Evolutionary conservation across 352 stramenopile species (phyloP).

Genomic region (Pythium biforme): DNA sequence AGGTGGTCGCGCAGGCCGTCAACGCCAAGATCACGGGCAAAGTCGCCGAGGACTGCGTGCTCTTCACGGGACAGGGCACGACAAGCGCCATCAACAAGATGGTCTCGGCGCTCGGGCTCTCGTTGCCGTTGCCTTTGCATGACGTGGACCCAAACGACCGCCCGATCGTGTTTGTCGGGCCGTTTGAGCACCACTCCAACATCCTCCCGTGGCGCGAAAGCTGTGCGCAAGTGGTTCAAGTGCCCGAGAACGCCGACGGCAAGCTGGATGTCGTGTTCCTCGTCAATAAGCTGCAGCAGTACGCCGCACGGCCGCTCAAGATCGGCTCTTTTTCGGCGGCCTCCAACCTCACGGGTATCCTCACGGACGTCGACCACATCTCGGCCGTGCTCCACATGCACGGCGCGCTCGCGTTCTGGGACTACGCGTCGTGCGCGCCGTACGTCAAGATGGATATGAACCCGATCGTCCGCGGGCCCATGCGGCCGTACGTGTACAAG

Average conservation of each 20-base stretch:
- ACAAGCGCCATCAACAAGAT: slow-evolving; percentile 75
- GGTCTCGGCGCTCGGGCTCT: slow-evolving; percentile 48
- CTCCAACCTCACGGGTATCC: slow-evolving; percentile 92
- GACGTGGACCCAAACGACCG: neutral
- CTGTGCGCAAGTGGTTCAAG: slow-evolving; percentile 54
- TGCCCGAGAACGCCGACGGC: slow-evolving; percentile 39
- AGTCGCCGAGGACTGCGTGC: slow-evolving; percentile 87
- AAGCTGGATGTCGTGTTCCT: slow-evolving; percentile 56
- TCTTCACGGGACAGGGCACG: slow-evolving; percentile 87
- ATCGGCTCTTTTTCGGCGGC: slow-evolving; percentile 88
- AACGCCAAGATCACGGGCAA: slow-evolving; percentile 81
- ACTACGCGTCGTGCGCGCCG: slow-evolving; percentile 92
- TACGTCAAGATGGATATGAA: slow-evolving; percentile 95
- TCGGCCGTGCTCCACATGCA: slow-evolving; percentile 83
- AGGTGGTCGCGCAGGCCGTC: slow-evolving; percentile 86
- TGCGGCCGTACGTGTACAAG: slow-evolving; percentile 54
- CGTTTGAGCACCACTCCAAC: slow-evolving; percentile 96
- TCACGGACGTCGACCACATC: slow-evolving; percentile 85
- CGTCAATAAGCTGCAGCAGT: slow-evolving; percentile 39
- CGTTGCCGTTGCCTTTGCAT: slow-evolving; percentile 17
- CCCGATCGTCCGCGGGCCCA: slow-evolving; percentile 40
- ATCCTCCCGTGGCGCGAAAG: slow-evolving; percentile 93
- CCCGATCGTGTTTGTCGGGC: slow-evolving; percentile 86
- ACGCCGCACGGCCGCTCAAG: slow-evolving; percentile 38
- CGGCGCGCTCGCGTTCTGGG: slow-evolving; percentile 90